Evolutionary conservation across 371 early-diverging fungal genomes (phyloP).

Genomic region (Saksenaea oblongispora): DNA sequence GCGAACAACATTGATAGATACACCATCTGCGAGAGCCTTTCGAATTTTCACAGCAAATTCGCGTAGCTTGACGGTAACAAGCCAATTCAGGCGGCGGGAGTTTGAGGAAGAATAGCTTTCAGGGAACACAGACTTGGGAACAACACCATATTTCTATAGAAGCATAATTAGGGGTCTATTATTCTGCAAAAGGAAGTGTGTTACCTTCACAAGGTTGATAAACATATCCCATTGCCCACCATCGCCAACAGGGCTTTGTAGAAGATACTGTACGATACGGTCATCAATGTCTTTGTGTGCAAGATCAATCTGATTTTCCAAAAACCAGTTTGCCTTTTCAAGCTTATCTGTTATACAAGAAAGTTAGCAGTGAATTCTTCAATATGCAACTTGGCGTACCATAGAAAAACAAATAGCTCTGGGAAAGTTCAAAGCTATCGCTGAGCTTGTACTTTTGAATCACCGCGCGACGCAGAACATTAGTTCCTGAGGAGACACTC

Average conservation of each 20-base stretch:
- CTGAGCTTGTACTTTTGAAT: conserved; percentile 59
- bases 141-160: conserved; percentile 60
- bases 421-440: conserved; percentile 80
- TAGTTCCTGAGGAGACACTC: conserved; percentile 23
- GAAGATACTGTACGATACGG: conserved; percentile 73
- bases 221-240: conserved; percentile 86
- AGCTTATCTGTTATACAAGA: conserved; percentile 51
- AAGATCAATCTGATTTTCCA: conserved; percentile 75
- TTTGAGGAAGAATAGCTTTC: conserved; percentile 70
- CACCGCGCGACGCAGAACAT: conserved; percentile 38
- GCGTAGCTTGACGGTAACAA: conserved; percentile 71
- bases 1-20: conserved; percentile 35
- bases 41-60: conserved; percentile 71
- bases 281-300: conserved; percentile 66
- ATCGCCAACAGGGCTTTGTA: conserved; percentile 62
- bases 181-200: conserved; percentile 32
- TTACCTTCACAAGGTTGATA: conserved; percentile 62
- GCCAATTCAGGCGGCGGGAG: conserved; percentile 58
- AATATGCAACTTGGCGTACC: conserved; percentile 39
- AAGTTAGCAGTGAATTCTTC: neutral
- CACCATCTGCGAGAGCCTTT: conserved; percentile 43
- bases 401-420: conserved; percentile 81
- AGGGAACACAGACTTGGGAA: conserved; percentile 74
- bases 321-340: conserved; percentile 83
- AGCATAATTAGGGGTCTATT: neutral